A percentile compares a stretch with the other conserved stretches of the same genome.
phyloP scores from a whole-genome alignment of 352 stramenopile genomes.

The Globisporangium cystogenes region DNA sequence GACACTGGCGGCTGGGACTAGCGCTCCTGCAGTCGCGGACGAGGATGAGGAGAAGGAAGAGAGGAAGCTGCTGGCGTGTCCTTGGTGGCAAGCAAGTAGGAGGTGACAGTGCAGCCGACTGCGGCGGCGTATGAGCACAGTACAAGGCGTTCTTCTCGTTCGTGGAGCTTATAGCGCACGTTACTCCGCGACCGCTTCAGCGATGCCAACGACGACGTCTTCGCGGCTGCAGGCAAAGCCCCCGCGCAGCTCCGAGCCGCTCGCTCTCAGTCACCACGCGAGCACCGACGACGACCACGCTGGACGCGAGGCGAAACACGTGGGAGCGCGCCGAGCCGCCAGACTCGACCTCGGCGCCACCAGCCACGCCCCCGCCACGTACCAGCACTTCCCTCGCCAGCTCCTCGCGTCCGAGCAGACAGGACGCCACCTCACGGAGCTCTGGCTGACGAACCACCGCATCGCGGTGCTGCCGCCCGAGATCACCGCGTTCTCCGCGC shows the following conservation, averaged over 20 bases:
- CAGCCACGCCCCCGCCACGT: background rate
- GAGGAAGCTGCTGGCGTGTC: background rate
- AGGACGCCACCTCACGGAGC: slow-evolving; percentile 34
- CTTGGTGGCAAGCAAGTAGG: too few species aligned
- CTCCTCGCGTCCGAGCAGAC: slow-evolving; percentile 27
- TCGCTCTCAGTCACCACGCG: background rate
- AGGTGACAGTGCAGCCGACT: too few species aligned
- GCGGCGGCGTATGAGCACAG: too few species aligned
- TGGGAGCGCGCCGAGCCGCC: slow-evolving; percentile 14
- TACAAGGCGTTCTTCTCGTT: too few species aligned
- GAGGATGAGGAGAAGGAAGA: background rate
- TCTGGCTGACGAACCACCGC: slow-evolving; percentile 68
- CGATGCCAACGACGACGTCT: too few species aligned
- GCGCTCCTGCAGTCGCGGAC: too few species aligned
- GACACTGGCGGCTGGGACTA: slow-evolving; percentile 2
- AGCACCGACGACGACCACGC: background rate
- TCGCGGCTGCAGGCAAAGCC: too few species aligned
- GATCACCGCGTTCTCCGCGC: slow-evolving; percentile 33
- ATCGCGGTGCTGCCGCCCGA: slow-evolving; percentile 32
- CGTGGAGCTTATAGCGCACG: too few species aligned
- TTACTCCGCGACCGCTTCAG: too few species aligned
- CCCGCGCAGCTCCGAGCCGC: background rate
- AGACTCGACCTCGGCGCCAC: slow-evolving; percentile 38
- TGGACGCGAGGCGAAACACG: background rate
- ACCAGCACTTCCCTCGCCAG: slow-evolving; percentile 35